Conservation (phyloP, 352 stramenopile species). For the Phytophthora tentaculata region DNA sequence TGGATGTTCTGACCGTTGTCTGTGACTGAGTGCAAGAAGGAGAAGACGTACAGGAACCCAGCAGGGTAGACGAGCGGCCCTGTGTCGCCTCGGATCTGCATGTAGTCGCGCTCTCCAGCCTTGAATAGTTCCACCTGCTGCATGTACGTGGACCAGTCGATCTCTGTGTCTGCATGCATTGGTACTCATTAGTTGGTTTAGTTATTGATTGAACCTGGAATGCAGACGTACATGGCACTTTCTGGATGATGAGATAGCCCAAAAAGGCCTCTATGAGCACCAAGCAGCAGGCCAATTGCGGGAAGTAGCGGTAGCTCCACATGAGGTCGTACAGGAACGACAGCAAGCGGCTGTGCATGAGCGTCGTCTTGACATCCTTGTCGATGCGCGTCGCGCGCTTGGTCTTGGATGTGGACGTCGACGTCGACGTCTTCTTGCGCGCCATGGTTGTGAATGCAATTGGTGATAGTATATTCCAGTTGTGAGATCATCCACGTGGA, state of each 20-base stretch:
- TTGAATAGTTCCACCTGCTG: slow-evolving; percentile 95
- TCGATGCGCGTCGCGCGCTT: slow-evolving; percentile 79
- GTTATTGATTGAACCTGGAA: background rate
- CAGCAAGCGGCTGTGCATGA: slow-evolving; percentile 68
- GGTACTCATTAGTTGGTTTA: background rate
- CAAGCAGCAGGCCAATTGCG: slow-evolving; percentile 60
- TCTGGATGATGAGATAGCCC: slow-evolving; percentile 84
- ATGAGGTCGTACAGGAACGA: slow-evolving; percentile 84
- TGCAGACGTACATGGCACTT: slow-evolving; percentile 50
- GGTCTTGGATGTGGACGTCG: slow-evolving; percentile 17
- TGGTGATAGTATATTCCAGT: slow-evolving; percentile 2
- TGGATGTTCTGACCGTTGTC: slow-evolving; percentile 82
- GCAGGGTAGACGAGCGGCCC: slow-evolving; percentile 98
- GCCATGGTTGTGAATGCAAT: slow-evolving; percentile 24
- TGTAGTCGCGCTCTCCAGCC: slow-evolving; percentile 95
- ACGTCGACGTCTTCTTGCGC: slow-evolving; percentile 34
- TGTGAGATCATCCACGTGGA: slow-evolving; percentile 29
- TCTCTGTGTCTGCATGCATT: slow-evolving; percentile 93
- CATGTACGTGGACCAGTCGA: slow-evolving; percentile 99
- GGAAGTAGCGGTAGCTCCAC: slow-evolving; percentile 90
- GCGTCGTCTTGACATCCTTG: slow-evolving; percentile 87
- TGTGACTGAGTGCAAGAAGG: slow-evolving; percentile 92
- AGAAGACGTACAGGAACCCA: slow-evolving; percentile 98
- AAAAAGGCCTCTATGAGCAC: slow-evolving; percentile 63
- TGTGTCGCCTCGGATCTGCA: slow-evolving; percentile 95